Conservation (phyloP, 2,329 filamentous ascomycete species). For the Knufia petricola region DNA sequence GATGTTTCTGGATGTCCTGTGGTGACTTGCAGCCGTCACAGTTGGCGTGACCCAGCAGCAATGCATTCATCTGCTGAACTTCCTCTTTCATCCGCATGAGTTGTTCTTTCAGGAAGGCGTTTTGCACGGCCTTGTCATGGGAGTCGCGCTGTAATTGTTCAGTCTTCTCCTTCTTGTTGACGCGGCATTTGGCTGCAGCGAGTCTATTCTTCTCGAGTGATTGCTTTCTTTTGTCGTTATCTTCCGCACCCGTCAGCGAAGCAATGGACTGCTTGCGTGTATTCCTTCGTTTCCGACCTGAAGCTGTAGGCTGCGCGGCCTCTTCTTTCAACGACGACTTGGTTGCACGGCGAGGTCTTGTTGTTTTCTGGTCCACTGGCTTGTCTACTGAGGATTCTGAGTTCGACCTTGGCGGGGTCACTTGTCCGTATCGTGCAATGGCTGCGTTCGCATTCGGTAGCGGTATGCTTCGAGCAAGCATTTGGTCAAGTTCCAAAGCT, state of each 20-base stretch:
- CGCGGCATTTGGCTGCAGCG: constrained; percentile 23
- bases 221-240: constrained; percentile 21
- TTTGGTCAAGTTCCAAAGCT: constrained; percentile 18
- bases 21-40: constrained; percentile 23
- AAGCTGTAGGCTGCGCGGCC: constrained; percentile 3
- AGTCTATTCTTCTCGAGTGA: constrained; percentile 23
- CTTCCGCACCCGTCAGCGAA: constrained; percentile 9
- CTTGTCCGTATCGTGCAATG: constrained; percentile 20
- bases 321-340: constrained; percentile 13
- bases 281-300: constrained; percentile 19
- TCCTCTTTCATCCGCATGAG: constrained; percentile 23
- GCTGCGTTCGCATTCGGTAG: constrained; percentile 17
- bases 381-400: constrained; percentile 14
- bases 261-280: constrained; percentile 15
- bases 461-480: constrained; percentile 15
- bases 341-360: constrained; percentile 13
- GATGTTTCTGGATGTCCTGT: constrained; percentile 20
- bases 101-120: constrained; percentile 23
- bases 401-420: constrained; percentile 21
- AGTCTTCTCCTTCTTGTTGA: constrained; percentile 24
- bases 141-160: constrained; percentile 22
- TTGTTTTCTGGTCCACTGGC: constrained; percentile 14
- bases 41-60: constrained; percentile 21
- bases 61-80: constrained; percentile 22
- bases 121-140: constrained; percentile 22